A percentile compares a stretch with the other conserved stretches of the same genome.
These are phyloP conservation scores for Globisporangium alternatum DNA, from an alignment of 352 stramenopile genomes.

Conservation along the genomic window DNA sequence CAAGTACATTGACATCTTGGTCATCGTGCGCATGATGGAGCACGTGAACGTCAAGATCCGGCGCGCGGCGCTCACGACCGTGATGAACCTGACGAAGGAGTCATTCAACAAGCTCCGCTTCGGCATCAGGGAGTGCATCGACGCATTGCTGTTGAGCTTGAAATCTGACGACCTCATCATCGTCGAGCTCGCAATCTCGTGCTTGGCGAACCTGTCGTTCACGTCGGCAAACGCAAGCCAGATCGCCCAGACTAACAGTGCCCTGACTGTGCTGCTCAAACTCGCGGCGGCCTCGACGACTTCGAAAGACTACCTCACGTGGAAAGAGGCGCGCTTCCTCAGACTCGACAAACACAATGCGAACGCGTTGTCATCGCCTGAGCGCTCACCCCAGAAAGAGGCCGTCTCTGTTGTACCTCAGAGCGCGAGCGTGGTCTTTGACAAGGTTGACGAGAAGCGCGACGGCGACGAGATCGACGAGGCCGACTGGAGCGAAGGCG, in stretches of 20 bases:
- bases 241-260: slow-evolving; percentile 37
- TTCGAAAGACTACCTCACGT: slow-evolving; percentile 52
- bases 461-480: slow-evolving; percentile 13
- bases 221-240: slow-evolving; percentile 33
- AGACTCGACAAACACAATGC: slow-evolving; percentile 16
- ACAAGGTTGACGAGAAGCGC: slow-evolving; percentile 1
- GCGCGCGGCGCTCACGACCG: slow-evolving; percentile 47
- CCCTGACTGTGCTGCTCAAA: slow-evolving; percentile 44
- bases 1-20: slow-evolving; percentile 59
- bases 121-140: slow-evolving; percentile 49
- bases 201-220: slow-evolving; percentile 70
- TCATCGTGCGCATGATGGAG: slow-evolving; percentile 57
- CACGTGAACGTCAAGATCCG: slow-evolving; percentile 61
- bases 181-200: slow-evolving; percentile 59
- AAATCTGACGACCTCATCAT: slow-evolving; percentile 58
- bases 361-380: background rate
- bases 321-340: slow-evolving; percentile 33
- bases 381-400: slow-evolving; percentile 15
- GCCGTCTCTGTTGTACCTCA: background rate
- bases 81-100: slow-evolving; percentile 65
- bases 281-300: slow-evolving; percentile 40
- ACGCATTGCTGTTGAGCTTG: slow-evolving; percentile 46
- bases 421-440: too few relatives aligned
- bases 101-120: slow-evolving; percentile 82
- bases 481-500: slow-evolving; percentile 4